A percentile compares a stretch with the other conserved stretches of the same genome.
Conservation (phyloP, 1,139 yeast genomes). For the Nakaseomyces sp. region DNA sequence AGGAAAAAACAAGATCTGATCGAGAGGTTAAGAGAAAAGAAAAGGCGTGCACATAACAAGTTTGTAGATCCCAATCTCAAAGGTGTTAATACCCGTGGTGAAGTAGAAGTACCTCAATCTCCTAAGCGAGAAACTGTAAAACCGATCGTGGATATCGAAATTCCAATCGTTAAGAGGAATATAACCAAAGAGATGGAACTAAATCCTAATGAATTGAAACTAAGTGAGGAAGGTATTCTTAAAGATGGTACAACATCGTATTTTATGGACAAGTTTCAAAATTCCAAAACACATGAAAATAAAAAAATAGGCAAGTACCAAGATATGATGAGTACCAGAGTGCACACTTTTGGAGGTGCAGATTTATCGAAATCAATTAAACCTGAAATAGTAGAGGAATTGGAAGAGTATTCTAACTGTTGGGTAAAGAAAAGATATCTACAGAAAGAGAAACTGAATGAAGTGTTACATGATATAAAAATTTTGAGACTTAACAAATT, state of each 20-base stretch:
- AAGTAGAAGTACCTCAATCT: constrained; percentile 22
- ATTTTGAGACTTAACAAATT: constrained; percentile 48
- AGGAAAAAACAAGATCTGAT: constrained; percentile 20
- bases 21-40: constrained; percentile 18
- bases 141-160: not conserved
- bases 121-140: constrained; percentile 11
- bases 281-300: constrained; percentile 20
- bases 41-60: constrained; percentile 11
- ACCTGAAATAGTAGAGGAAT: constrained; percentile 29
- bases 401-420: constrained; percentile 33
- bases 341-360: constrained; percentile 32
- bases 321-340: constrained; percentile 28
- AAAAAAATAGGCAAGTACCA: constrained; percentile 15
- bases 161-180: not conserved
- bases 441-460: constrained; percentile 30
- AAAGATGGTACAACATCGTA: constrained; percentile 25
- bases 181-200: constrained; percentile 7
- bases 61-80: constrained; percentile 19
- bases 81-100: constrained; percentile 1
- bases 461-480: constrained; percentile 40
- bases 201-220: constrained; percentile 10
- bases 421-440: constrained; percentile 41
- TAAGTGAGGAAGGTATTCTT: not conserved
- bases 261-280: constrained; percentile 29
- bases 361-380: constrained; percentile 15